Base-by-base conservation (phyloP, 257 asterid species). In the Petunia axillaris region DNA sequence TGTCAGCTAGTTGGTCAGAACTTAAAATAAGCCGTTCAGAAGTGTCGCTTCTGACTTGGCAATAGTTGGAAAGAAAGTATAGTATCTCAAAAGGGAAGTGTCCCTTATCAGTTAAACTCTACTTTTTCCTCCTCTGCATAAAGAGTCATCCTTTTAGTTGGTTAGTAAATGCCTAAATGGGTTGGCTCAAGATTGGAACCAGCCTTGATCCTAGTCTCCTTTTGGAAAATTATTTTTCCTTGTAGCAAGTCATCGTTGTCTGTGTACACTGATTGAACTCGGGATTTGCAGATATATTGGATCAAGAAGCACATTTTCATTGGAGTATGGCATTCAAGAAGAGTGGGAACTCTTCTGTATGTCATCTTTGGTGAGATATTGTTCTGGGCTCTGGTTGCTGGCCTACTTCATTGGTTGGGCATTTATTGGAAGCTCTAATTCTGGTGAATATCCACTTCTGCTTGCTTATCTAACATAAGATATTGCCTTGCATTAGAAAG, bases 271-370 rank as follows among this genome's bases (percentile, higher is more conserved):
- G 59, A 70, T 48, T 54, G 54, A 16, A 65, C 76, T 38, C 79
- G 57, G 71, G 37, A 35, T 78, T 11, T 80, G 82, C 91, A 91
- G 94, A 81, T 87, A 67, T 15, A 86, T 57, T 90, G 96, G 97
- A 91, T 93, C 50, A 85, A 91, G 88, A 91, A 93, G 89, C 97
- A 93, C 81, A 75, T 90, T n/a, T 91, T 93, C 90, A 81, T 88
- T 11, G 79, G 85, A 11, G 91, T 91, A 6, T 91, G 97, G 94
- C 91, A 87, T 84, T 89, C 92, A 73, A 87, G 66, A 71, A 91
- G 90, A 86, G 89, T 87, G 1, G 96, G 97, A 3, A 88, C 83
- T 79, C 91, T 93, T 13, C 87, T 93, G 8, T 93, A 93, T 84
- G 97, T 91, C 40, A 79, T 91, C 41, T 89, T 93, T 80, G 95